Conservation (phyloP, 306 rosid species). For the Acacia melanoxylon region DNA sequence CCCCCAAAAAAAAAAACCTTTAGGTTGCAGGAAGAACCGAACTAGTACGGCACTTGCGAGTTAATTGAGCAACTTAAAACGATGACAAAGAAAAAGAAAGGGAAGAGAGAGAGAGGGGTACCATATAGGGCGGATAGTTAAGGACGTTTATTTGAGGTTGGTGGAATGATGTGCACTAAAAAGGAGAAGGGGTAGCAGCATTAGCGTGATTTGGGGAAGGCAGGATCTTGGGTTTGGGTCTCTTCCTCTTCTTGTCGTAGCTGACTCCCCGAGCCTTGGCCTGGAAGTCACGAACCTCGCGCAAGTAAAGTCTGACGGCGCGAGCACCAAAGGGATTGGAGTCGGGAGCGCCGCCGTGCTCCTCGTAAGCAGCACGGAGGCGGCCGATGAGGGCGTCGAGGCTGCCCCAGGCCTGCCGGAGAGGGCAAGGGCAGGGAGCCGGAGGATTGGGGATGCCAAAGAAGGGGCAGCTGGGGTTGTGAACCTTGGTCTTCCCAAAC, state of each 20-base stretch:
- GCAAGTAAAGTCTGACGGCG: conserved; percentile 65
- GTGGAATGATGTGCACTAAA: not conserved
- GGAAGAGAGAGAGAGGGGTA: not conserved
- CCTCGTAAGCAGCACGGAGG: conserved; percentile 91
- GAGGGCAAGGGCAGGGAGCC: conserved; percentile 88
- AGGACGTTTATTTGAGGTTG: not conserved
- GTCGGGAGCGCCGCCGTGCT: conserved; percentile 65
- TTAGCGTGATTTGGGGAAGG: not conserved
- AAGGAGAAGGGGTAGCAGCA: not conserved
- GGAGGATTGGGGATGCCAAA: conserved; percentile 89
- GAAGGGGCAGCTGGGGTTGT: conserved; percentile 77
- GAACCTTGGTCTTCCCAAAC: conserved; percentile 93
- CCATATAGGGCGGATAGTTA: not conserved
- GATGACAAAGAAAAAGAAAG: not conserved
- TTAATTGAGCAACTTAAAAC: not conserved
- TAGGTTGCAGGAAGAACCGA: not conserved
- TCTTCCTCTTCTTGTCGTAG: conserved; percentile 89
- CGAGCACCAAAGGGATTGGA: conserved; percentile 77
- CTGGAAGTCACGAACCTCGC: conserved; percentile 93
- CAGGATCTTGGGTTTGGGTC: conserved; percentile 50
- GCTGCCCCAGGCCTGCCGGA: conserved; percentile 97
- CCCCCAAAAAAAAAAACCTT: not conserved
- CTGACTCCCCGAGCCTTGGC: conserved; percentile 88
- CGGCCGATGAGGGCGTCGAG: conserved; percentile 94
- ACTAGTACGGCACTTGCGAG: not conserved